Conservation (phyloP, 2,329 filamentous ascomycete species). For the Microdochium bolleyi region DNA sequence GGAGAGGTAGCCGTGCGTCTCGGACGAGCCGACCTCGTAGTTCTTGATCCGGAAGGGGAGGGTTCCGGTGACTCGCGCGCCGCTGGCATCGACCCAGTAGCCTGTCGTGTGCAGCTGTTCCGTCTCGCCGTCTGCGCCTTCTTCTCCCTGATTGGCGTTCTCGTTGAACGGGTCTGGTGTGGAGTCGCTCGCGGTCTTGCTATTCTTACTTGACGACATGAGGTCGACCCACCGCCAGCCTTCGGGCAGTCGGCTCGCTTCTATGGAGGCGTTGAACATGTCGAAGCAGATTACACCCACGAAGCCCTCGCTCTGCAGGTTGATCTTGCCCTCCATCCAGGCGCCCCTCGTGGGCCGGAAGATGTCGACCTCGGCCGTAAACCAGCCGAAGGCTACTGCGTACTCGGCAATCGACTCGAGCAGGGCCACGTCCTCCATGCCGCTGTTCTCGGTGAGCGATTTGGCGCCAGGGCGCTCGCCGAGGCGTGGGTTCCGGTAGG, state of each 20-base stretch:
- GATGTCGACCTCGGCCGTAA: conserved; percentile 79
- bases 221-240: conserved; percentile 75
- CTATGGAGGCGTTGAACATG: conserved; percentile 85
- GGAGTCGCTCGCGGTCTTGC: conserved; percentile 13
- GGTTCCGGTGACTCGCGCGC: conserved; percentile 61
- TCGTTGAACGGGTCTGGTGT: conserved; percentile 26
- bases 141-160: conserved; percentile 15
- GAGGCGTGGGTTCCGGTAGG: conserved; percentile 62
- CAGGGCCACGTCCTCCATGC: conserved; percentile 32
- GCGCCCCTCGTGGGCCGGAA: conserved; percentile 70
- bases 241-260: conserved; percentile 64
- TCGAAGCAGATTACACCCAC: conserved; percentile 85
- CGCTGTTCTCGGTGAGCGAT: conserved; percentile 38
- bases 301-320: conserved; percentile 82
- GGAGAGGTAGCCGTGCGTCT: conserved; percentile 71
- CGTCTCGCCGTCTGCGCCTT: conserved; percentile 44
- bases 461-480: conserved; percentile 47
- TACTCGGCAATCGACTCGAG: conserved; percentile 66
- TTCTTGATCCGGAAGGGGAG: conserved; percentile 75
- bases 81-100: conserved; percentile 68
- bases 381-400: conserved; percentile 78
- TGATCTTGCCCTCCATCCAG: conserved; percentile 72
- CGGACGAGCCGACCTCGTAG: conserved; percentile 71
- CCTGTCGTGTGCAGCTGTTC: conserved; percentile 49
- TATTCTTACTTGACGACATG: conserved; percentile 30